phyloP scores from a whole-genome alignment of 2,329 filamentous ascomycete genomes.

The Alternaria sp. region DNA sequence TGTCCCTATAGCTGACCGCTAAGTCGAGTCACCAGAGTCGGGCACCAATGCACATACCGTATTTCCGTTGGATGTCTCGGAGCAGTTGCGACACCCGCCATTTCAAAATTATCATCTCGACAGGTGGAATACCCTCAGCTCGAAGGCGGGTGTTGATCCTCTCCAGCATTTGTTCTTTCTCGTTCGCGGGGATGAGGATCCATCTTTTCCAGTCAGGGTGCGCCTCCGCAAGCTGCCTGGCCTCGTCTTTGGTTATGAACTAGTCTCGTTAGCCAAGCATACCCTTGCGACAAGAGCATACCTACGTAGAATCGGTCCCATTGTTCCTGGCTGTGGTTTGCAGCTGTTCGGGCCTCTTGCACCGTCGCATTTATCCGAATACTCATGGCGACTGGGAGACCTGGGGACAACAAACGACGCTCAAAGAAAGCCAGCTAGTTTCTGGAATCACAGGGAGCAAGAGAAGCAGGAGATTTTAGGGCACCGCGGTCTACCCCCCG shows the following conservation, averaged over 20 bases:
- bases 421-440: slow-evolving; percentile 34
- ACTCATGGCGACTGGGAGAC: slow-evolving; percentile 41
- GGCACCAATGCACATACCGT: slow-evolving; percentile 42
- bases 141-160: slow-evolving; percentile 46
- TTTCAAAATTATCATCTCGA: slow-evolving; percentile 51
- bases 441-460: slow-evolving; percentile 42
- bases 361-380: slow-evolving; percentile 51
- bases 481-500: slow-evolving; percentile 47
- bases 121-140: slow-evolving; percentile 47
- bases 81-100: slow-evolving; percentile 49
- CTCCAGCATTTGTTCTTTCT: slow-evolving; percentile 47
- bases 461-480: slow-evolving; percentile 49
- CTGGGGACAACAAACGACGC: slow-evolving; percentile 31
- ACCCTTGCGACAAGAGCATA: slow-evolving; percentile 21
- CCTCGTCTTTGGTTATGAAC: slow-evolving; percentile 51
- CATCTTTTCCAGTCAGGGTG: slow-evolving; percentile 50
- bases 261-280: slow-evolving; percentile 36
- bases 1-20: slow-evolving; percentile 24
- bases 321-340: slow-evolving; percentile 49
- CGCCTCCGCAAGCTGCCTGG: slow-evolving; percentile 47
- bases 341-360: slow-evolving; percentile 45
- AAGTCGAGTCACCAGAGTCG: slow-evolving; percentile 29
- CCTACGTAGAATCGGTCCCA: slow-evolving; percentile 51
- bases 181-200: slow-evolving; percentile 49
- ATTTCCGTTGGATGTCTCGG: slow-evolving; percentile 48